phyloP scores from a whole-genome alignment of 495 filamentous ascomycete genomes.

The Parachaetomium inaequale region DNA sequence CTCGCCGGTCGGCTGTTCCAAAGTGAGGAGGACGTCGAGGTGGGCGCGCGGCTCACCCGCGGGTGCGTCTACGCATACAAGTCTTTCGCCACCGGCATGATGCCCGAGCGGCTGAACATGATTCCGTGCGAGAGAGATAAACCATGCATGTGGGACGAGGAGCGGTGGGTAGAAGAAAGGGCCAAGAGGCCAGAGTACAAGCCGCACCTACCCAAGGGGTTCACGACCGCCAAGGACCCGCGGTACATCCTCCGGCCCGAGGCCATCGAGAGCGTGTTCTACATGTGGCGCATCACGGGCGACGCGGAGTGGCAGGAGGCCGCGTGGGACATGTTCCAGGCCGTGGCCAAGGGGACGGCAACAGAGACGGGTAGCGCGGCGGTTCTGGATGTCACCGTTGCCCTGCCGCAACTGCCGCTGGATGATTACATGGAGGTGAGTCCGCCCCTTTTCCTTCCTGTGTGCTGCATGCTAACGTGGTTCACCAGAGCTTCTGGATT shows the following conservation, averaged over 20 bases:
- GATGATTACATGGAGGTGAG: slow-evolving; percentile 48
- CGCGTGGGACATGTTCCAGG: slow-evolving; percentile 74
- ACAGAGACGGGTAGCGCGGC: slow-evolving; percentile 58
- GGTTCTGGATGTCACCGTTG: slow-evolving; percentile 46
- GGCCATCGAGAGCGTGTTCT: slow-evolving; percentile 71
- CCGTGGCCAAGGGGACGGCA: slow-evolving; percentile 58
- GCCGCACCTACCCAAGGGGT: slow-evolving; percentile 56
- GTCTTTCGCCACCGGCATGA: slow-evolving; percentile 73
- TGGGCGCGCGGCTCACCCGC: slow-evolving; percentile 73
- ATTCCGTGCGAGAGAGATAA: slow-evolving; percentile 33
- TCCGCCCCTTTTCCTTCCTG: neutral
- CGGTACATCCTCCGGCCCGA: slow-evolving; percentile 56
- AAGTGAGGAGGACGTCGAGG: slow-evolving; percentile 63
- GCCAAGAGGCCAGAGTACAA: slow-evolving; percentile 33
- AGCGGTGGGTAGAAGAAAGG: slow-evolving; percentile 19
- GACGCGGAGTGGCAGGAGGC: slow-evolving; percentile 58
- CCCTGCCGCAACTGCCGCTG: slow-evolving; percentile 13
- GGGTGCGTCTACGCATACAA: slow-evolving; percentile 90
- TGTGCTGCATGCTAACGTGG: neutral
- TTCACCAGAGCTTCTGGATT: slow-evolving; percentile 48
- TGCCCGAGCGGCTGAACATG: slow-evolving; percentile 71
- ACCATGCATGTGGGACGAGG: slow-evolving; percentile 31
- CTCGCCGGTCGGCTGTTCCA: slow-evolving; percentile 75
- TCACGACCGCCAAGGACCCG: slow-evolving; percentile 29
- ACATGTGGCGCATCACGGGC: slow-evolving; percentile 72